Percentiles rank a stretch among this genome's conserved stretches.
Evolutionary conservation across 108 stramenopile species (phyloP).

Genomic region (Bacterosira constricta): DNA sequence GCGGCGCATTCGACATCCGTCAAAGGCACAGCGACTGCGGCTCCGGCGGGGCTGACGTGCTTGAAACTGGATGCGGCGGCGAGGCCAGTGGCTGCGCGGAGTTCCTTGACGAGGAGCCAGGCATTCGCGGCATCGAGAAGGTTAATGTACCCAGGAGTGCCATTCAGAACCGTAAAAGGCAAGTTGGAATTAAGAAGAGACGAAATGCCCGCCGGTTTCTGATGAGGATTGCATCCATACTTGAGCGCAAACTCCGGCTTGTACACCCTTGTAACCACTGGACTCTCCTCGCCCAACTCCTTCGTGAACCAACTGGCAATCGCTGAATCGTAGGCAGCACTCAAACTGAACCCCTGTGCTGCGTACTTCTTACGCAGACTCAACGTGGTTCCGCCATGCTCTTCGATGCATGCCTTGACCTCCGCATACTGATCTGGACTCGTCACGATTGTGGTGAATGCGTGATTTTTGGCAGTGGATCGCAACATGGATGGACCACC

Average conservation of each 20-base stretch:
- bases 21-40: constrained; percentile 94
- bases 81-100: constrained; percentile 88
- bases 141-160: constrained; percentile 98
- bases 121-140: constrained; percentile 97
- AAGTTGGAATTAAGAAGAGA: constrained; percentile 74
- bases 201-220: constrained; percentile 89
- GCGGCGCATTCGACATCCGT: constrained; percentile 84
- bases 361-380: constrained; percentile 84
- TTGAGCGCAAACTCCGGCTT: constrained; percentile 89
- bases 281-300: constrained; percentile 62
- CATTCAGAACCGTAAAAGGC: constrained; percentile 92
- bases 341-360: constrained; percentile 91
- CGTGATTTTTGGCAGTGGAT: constrained; percentile 98
- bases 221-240: constrained; percentile 99
- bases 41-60: constrained; percentile 98
- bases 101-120: constrained; percentile 96
- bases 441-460: constrained; percentile 93
- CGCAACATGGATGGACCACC: constrained; percentile 99
- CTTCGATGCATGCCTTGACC: constrained; percentile 75
- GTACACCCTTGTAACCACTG: constrained; percentile 89
- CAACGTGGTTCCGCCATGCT: constrained; percentile 86
- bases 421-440: constrained; percentile 87
- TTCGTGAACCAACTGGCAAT: constrained; percentile 92
- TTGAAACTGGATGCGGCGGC: constrained; percentile 98
- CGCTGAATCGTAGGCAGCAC: constrained; percentile 92